Conservation (phyloP, 306 rosid genomes). For the Senna siamea region DNA sequence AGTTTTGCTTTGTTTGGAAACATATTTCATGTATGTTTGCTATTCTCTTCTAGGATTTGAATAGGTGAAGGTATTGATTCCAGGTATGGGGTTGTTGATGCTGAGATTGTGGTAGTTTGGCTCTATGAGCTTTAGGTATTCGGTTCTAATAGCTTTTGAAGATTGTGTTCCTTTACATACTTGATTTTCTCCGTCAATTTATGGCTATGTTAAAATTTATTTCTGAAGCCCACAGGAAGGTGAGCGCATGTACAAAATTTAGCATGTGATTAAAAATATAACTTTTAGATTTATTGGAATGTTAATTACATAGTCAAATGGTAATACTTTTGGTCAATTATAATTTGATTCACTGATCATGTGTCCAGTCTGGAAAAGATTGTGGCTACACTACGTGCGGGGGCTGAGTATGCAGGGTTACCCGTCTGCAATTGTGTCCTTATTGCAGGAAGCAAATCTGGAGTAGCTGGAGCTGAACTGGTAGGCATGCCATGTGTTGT, state of each 20-base stretch:
- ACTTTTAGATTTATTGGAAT: conserved; percentile 18
- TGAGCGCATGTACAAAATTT: conserved; percentile 5
- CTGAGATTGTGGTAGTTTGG: too few relatives aligned
- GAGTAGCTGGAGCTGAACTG: conserved; percentile 73
- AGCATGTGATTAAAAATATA: conserved; percentile 26
- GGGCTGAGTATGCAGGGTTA: conserved; percentile 77
- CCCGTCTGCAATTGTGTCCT: conserved; percentile 77
- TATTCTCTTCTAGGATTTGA: too few relatives aligned
- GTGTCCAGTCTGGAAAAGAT: conserved; percentile 73
- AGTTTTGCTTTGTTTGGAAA: too few relatives aligned
- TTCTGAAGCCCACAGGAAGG: neutral
- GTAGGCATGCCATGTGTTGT: conserved; percentile 90
- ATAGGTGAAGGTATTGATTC: too few relatives aligned
- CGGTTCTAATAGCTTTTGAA: conserved; percentile 9
- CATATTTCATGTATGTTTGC: too few relatives aligned
- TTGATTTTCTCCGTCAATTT: conserved; percentile 10
- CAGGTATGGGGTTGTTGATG: too few relatives aligned
- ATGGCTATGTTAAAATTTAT: conserved; percentile 11
- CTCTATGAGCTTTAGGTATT: neutral
- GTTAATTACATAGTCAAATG: conserved; percentile 20
- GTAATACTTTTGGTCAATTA: conserved; percentile 6
- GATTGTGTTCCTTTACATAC: neutral
- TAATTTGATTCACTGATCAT: conserved; percentile 40
- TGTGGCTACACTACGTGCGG: conserved; percentile 81
- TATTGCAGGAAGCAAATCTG: conserved; percentile 88